Base-by-base conservation (phyloP, 805 yeast species). In the Metschnikowia aberdeeniae region DNA sequence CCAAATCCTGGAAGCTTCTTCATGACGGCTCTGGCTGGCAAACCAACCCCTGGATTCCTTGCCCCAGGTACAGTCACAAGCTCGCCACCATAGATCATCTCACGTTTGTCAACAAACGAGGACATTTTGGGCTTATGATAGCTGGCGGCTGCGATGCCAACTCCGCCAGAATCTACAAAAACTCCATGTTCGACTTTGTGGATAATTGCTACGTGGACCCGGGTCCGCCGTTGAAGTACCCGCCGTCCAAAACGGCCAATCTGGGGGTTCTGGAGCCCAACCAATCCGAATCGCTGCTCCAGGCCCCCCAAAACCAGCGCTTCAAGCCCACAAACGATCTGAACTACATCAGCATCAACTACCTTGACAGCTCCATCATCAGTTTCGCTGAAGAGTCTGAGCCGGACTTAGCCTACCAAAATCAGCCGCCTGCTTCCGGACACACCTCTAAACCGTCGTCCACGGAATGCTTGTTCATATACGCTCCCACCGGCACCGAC, bases 1-100 rank as follows among this genome's bases (percentile, higher is more conserved):
- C 75, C 3, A 70, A 67, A 42, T 60, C 60, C 9, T 86, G 93
- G 92, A 57, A 58, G 1, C 70, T 79, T 39, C 56, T 83, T 3
- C 72, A 70, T 39, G 72, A 70, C 48, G 76, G 75, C 20, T 9
- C 45, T 10, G 58, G 54, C 22, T 55, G 49, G 48, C 57, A 55
- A 14, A 31, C 39, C 3, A 57, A 59, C 42, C 44, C 51, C 3
- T 13, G 53, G 1, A 46, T 63, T 6, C 69, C 71, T 14, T 35
- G 56, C 44, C 63, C 73, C 13, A 66, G 89, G 44, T 84, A 65
- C 56, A 75, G 76, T 47, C 87, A 81, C 56, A 67, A 76, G 20
- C 61, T 80, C 63, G 66, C 77, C 19, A 54, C 72, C 8, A 53
- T 76, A 5, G 61, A 66, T 32, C 64, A 67, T 27, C 53, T 76